phyloP scores from a whole-genome alignment of 1,284 basidiomycete genomes.

The Phellopilus nigrolimitatus region DNA sequence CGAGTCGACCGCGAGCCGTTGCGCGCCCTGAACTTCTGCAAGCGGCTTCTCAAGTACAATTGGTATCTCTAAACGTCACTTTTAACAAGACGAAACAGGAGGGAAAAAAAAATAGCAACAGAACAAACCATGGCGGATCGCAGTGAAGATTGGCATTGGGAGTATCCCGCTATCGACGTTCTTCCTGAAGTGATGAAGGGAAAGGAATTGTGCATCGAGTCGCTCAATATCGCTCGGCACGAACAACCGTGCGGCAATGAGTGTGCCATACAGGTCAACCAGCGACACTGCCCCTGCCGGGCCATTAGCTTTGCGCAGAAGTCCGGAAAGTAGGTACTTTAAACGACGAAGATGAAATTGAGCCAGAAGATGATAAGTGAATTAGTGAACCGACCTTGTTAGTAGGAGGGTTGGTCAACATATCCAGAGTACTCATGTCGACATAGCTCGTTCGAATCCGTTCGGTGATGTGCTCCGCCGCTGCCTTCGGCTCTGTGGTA shows the following conservation, averaged over 20 bases:
- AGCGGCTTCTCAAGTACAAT: constrained; percentile 25
- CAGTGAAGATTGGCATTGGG: constrained; percentile 39
- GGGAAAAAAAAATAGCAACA: background rate
- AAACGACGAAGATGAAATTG: background rate
- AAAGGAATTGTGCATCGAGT: constrained; percentile 33
- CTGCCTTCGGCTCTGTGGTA: constrained; percentile 23
- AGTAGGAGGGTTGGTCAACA: constrained; percentile 33
- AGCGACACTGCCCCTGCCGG: constrained; percentile 31
- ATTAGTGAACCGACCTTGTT: constrained; percentile 29
- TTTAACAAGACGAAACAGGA: background rate
- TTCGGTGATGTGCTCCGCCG: constrained; percentile 30
- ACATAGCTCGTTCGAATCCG: constrained; percentile 36
- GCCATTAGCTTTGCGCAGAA: constrained; percentile 35
- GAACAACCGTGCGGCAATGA: constrained; percentile 35
- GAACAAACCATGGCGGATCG: constrained; percentile 32
- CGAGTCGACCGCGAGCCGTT: constrained; percentile 24
- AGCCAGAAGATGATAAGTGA: constrained; percentile 1
- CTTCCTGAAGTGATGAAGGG: constrained; percentile 33
- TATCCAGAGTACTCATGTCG: constrained; percentile 33
- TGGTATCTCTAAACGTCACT: constrained; percentile 27
- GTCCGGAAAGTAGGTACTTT: constrained; percentile 29
- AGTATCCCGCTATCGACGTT: constrained; percentile 31
- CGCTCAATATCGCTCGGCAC: constrained; percentile 29
- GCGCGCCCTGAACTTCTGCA: constrained; percentile 24
- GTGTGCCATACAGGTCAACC: constrained; percentile 38